A percentile compares a stretch with the other conserved stretches of the same genome.
These are phyloP conservation scores for Cronartium quercuum DNA, from an alignment of 1,284 basidiomycete genomes.

Conservation along the genomic window DNA sequence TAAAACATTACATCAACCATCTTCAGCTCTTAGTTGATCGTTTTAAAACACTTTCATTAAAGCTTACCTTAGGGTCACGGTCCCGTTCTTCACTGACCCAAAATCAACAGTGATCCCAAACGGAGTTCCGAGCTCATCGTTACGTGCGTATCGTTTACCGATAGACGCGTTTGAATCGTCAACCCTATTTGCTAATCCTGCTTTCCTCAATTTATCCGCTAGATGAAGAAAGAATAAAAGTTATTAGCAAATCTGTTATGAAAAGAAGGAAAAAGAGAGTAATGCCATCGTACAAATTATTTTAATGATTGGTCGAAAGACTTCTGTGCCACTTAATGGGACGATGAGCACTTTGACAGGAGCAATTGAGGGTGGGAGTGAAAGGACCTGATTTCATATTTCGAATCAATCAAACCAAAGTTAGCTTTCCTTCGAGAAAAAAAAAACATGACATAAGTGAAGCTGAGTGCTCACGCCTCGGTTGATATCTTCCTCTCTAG, in stretches of 20 bases:
- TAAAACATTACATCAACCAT: not conserved
- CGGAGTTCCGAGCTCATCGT: constrained; percentile 97
- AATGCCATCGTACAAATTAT: constrained; percentile 71
- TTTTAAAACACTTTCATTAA: not conserved
- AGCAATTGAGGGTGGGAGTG: constrained; percentile 80
- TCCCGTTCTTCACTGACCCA: constrained; percentile 79
- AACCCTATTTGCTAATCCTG: constrained; percentile 82
- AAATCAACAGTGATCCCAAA: constrained; percentile 96
- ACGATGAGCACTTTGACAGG: constrained; percentile 96
- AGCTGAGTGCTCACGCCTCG: constrained; percentile 59
- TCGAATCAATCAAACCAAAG: constrained; percentile 38
- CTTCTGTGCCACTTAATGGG: constrained; percentile 80
- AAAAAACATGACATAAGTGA: constrained; percentile 34
- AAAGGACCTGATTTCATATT: constrained; percentile 62
- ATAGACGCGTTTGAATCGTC: constrained; percentile 94
- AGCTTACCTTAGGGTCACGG: constrained; percentile 71
- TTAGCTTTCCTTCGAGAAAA: constrained; percentile 1
- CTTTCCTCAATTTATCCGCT: constrained; percentile 79
- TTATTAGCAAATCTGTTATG: constrained; percentile 34
- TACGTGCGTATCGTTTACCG: constrained; percentile 92
- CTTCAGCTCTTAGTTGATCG: not conserved
- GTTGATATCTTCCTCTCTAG: constrained; percentile 79
- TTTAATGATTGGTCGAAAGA: constrained; percentile 74
- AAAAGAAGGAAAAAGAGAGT: constrained; percentile 38
- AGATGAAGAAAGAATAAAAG: constrained; percentile 31